phyloP scores from a whole-genome alignment of 306 rosid species.

The Prinsepia uniflora region DNA sequence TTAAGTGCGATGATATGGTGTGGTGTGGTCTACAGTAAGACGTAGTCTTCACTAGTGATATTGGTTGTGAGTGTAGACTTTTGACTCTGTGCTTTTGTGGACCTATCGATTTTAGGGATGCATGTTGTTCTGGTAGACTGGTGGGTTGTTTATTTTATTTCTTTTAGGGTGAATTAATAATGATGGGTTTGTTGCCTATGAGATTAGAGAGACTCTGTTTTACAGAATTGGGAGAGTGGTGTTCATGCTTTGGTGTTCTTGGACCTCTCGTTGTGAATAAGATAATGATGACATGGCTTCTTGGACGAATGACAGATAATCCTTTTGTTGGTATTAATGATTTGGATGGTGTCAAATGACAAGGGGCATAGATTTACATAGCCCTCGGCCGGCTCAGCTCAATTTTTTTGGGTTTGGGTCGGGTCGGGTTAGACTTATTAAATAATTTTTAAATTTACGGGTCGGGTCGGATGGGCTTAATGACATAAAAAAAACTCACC shows the following conservation, averaged over 20 bases:
- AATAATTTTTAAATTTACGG: too few relatives aligned
- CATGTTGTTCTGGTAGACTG: constrained; percentile 2
- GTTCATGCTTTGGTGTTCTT: constrained; percentile 19
- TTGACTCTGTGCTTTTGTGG: constrained; percentile 5
- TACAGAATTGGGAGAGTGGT: constrained; percentile 13
- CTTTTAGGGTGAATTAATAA: background rate
- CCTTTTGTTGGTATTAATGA: background rate
- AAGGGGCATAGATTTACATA: too few relatives aligned
- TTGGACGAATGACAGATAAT: constrained; percentile 26
- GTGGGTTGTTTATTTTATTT: constrained; percentile 1
- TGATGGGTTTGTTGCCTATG: too few relatives aligned
- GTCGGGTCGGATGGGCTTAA: too few relatives aligned
- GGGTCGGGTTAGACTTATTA: too few relatives aligned
- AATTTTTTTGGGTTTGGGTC: too few relatives aligned
- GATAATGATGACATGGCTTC: constrained; percentile 40
- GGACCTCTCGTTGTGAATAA: constrained; percentile 48
- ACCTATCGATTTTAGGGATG: constrained; percentile 1
- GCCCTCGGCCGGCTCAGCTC: too few relatives aligned
- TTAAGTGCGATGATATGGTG: constrained; percentile 17
- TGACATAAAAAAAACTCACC: too few relatives aligned
- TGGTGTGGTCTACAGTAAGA: background rate
- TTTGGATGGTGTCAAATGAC: background rate
- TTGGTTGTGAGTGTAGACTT: background rate
- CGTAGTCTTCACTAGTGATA: background rate
- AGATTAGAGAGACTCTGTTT: too few relatives aligned